Conservation (phyloP, 1,139 yeast genomes). For the Blastobotrys apis region DNA sequence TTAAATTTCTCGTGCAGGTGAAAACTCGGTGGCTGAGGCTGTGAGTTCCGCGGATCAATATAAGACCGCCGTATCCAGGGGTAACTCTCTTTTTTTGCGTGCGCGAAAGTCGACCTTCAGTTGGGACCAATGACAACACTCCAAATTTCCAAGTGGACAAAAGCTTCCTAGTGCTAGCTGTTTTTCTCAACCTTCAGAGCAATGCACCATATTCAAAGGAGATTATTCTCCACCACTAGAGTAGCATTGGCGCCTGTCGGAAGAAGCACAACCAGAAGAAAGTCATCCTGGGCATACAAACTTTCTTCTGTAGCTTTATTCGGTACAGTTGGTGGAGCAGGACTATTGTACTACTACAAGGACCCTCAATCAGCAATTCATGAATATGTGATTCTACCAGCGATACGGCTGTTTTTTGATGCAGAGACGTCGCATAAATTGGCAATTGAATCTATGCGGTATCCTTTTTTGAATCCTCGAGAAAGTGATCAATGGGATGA, state of each 20-base stretch:
- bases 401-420: conserved; percentile 63
- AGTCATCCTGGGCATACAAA: conserved; percentile 19
- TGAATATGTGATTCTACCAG: conserved; percentile 74
- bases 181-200: no score
- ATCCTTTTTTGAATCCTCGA: conserved; percentile 35
- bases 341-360: conserved; percentile 41
- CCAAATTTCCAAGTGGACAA: no score
- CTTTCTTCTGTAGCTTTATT: conserved; percentile 32
- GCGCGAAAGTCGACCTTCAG: no score
- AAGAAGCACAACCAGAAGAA: conserved; percentile 5
- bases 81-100: no score
- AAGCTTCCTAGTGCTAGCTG: no score
- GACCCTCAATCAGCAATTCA: conserved; percentile 83
- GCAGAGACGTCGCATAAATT: conserved; percentile 82
- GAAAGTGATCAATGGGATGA: conserved; percentile 31
- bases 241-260: no score
- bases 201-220: not conserved
- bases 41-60: no score
- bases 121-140: no score
- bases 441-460: conserved; percentile 66
- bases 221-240: not conserved
- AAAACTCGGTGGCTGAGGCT: no score
- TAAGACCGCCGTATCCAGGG: no score
- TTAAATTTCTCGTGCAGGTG: no score
- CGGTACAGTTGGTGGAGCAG: conserved; percentile 33